These are phyloP conservation scores for Rheum nobile DNA, from an alignment of 148 eudicot species.

Conservation along the genomic window DNA sequence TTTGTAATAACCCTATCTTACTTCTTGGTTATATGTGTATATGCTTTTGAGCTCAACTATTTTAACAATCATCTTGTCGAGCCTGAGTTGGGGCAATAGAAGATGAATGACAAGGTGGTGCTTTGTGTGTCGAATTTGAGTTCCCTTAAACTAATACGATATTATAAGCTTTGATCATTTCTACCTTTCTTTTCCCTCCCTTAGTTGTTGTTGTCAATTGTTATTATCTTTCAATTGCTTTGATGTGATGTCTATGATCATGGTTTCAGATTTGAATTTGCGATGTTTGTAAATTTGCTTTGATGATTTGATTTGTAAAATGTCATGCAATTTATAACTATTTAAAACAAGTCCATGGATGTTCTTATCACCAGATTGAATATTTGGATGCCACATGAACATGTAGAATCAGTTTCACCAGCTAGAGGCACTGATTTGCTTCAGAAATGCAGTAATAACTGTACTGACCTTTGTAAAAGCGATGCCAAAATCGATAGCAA, in stretches of 20 bases:
- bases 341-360: constrained; percentile 1
- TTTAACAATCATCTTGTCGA: constrained; percentile 15
- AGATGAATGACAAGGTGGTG: too few species aligned
- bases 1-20: background rate
- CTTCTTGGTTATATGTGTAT: background rate
- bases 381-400: constrained; percentile 11
- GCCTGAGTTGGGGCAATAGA: constrained; percentile 74
- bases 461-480: background rate
- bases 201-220: too few species aligned
- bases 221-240: too few species aligned
- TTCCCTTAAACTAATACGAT: background rate
- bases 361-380: constrained; percentile 11
- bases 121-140: background rate
- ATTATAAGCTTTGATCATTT: background rate
- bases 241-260: too few species aligned
- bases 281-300: too few species aligned
- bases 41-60: background rate
- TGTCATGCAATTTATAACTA: background rate
- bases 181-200: too few species aligned
- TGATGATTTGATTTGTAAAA: too few species aligned
- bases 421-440: constrained; percentile 1
- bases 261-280: too few species aligned
- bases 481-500: constrained; percentile 13
- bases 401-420: constrained; percentile 7
- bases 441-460: background rate